Conservation (phyloP, 768 basidiomycete genomes). For the Mycena pura region DNA sequence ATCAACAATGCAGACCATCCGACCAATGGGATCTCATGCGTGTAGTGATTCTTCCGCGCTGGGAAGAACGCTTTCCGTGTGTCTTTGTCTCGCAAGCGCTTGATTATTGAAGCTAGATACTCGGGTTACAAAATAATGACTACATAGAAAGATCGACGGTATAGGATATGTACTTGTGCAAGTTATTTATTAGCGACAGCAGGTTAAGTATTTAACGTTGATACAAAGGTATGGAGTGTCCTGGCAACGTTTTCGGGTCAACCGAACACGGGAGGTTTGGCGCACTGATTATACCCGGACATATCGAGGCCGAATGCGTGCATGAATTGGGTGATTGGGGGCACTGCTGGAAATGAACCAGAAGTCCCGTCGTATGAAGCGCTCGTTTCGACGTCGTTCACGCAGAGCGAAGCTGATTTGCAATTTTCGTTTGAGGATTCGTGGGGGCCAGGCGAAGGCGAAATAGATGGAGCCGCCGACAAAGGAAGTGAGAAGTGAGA, state of each 20-base stretch:
- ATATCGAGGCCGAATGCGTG: not conserved
- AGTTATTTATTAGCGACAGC: constrained; percentile 17
- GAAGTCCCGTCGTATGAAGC: constrained; percentile 7
- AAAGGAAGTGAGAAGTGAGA: constrained; percentile 4
- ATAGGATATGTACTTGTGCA: constrained; percentile 18
- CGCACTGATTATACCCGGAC: constrained; percentile 9
- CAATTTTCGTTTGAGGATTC: not conserved
- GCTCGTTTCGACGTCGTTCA: constrained; percentile 10
- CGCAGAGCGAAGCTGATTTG: not conserved
- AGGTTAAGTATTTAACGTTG: not conserved
- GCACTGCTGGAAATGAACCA: constrained; percentile 1
- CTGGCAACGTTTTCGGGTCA: constrained; percentile 9
- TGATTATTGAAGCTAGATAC: no score
- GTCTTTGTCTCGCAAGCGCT: no score
- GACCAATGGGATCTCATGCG: no score
- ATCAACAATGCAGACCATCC: no score
- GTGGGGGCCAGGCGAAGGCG: constrained; percentile 16
- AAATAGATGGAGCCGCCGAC: constrained; percentile 7
- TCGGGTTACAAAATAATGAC: constrained; percentile 18
- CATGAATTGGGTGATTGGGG: constrained; percentile 16
- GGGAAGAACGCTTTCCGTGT: no score
- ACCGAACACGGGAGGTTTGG: constrained; percentile 6
- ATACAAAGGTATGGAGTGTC: constrained; percentile 20
- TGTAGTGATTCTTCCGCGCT: no score
- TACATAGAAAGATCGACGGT: constrained; percentile 27